These are phyloP conservation scores for Iris pallida DNA, from an alignment of 116 monocot genomes.

Conservation along the genomic window DNA sequence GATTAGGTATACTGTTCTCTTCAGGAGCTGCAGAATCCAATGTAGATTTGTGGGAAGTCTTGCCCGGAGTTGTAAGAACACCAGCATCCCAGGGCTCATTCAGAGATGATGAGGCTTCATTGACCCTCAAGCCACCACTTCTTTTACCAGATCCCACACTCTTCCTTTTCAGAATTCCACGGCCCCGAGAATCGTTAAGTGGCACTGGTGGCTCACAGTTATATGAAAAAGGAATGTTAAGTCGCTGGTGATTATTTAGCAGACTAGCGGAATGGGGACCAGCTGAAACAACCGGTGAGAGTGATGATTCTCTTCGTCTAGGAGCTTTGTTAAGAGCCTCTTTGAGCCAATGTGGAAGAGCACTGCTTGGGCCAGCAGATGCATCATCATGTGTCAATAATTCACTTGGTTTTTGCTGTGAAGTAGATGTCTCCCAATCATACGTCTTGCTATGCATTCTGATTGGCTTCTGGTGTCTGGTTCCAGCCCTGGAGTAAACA, in stretches of 20 bases:
- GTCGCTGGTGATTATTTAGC: constrained; percentile 10
- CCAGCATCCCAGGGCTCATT: background rate
- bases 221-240: background rate
- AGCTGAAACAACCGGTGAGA: constrained; percentile 11
- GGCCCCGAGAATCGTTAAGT: constrained; percentile 17
- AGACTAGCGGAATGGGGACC: constrained; percentile 3
- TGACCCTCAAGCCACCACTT: background rate
- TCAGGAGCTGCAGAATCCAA: constrained; percentile 8
- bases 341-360: constrained; percentile 79
- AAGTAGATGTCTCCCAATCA: constrained; percentile 16
- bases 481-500: background rate
- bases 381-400: constrained; percentile 11
- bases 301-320: constrained; percentile 8
- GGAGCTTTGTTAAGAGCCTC: constrained; percentile 22
- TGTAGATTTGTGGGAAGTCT: constrained; percentile 3
- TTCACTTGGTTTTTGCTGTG: constrained; percentile 21
- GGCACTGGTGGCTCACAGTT: constrained; percentile 10
- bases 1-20: constrained; percentile 18
- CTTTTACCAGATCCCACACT: constrained; percentile 4
- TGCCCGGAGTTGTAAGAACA: constrained; percentile 4
- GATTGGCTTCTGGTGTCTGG: constrained; percentile 10
- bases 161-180: constrained; percentile 47
- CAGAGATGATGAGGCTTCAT: constrained; percentile 10
- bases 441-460: constrained; percentile 13
- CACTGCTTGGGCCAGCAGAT: constrained; percentile 11